These are phyloP conservation scores for Trypanosoma lewisi DNA, from an alignment of 208 protist species.

Conservation along the genomic window DNA sequence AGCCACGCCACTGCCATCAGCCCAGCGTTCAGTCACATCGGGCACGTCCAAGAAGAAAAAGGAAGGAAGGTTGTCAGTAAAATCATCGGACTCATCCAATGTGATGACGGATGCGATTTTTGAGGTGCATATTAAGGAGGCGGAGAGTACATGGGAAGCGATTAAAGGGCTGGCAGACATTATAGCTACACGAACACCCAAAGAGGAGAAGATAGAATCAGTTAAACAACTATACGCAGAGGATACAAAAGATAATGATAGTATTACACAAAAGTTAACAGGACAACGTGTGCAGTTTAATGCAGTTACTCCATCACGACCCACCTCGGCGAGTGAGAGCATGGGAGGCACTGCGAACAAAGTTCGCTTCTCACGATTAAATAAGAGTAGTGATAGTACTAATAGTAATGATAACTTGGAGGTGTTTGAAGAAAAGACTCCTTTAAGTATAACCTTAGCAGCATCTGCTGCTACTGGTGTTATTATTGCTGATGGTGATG, in stretches of 20 bases:
- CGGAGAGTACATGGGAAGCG: conserved; percentile 13
- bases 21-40: conserved; percentile 3
- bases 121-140: conserved; percentile 16
- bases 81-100: neutral
- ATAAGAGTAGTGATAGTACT: no score
- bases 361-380: no score
- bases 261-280: neutral
- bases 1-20: neutral
- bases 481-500: no score
- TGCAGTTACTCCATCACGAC: neutral
- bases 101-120: conserved; percentile 1
- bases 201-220: neutral
- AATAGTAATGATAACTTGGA: no score
- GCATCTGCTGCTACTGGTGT: no score
- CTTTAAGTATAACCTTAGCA: no score
- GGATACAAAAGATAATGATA: neutral
- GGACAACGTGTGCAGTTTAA: neutral
- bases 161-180: conserved; percentile 12
- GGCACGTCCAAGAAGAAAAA: neutral
- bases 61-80: neutral
- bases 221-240: neutral
- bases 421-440: no score
- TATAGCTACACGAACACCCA: neutral
- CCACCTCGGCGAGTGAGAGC: no score
- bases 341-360: no score